Percentiles rank a stretch among this genome's conserved stretches.
Conservation (phyloP, 2,329 filamentous ascomycete genomes). For the Xylariales sp. region DNA sequence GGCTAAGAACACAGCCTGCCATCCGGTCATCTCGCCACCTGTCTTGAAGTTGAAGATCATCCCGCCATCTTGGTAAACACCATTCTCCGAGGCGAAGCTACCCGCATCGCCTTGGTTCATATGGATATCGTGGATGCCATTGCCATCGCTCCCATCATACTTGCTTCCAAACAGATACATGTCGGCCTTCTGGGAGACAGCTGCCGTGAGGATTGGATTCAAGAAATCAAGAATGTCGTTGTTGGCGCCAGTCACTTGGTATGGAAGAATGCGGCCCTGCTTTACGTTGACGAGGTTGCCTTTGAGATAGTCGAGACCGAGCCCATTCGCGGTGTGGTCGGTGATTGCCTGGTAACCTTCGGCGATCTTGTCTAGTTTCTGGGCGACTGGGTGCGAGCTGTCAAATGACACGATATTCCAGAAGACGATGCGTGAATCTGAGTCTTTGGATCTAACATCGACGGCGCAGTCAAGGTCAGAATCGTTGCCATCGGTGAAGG, state of each 20-base stretch:
- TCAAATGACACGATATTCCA: slow-evolving; percentile 41
- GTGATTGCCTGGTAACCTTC: slow-evolving; percentile 13
- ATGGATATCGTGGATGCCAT: slow-evolving; percentile 34
- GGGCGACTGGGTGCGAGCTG: slow-evolving; percentile 20
- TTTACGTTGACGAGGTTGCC: slow-evolving; percentile 17
- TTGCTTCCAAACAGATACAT: slow-evolving; percentile 34
- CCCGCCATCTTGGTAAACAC: slow-evolving; percentile 30
- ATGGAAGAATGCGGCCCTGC: slow-evolving; percentile 14
- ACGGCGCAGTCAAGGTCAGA: slow-evolving; percentile 13
- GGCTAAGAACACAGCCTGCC: slow-evolving; percentile 33
- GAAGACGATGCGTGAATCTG: slow-evolving; percentile 37
- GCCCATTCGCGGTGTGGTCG: slow-evolving; percentile 2
- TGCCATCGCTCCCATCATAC: slow-evolving; percentile 18
- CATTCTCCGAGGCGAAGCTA: slow-evolving; percentile 23
- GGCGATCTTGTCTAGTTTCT: slow-evolving; percentile 11
- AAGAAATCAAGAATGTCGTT: slow-evolving; percentile 30
- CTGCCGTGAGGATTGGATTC: slow-evolving; percentile 28
- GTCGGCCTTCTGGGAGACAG: slow-evolving; percentile 29
- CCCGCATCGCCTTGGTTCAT: slow-evolving; percentile 27
- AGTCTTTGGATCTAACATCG: slow-evolving; percentile 19
- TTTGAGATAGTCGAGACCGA: slow-evolving; percentile 15
- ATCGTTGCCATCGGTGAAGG: slow-evolving; percentile 4
- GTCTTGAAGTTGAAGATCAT: slow-evolving; percentile 30
- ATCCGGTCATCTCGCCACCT: slow-evolving; percentile 21
- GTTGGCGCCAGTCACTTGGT: slow-evolving; percentile 12